Conservation (phyloP, 2,329 filamentous ascomycete genomes). For the Ceratocystis huliohia region DNA sequence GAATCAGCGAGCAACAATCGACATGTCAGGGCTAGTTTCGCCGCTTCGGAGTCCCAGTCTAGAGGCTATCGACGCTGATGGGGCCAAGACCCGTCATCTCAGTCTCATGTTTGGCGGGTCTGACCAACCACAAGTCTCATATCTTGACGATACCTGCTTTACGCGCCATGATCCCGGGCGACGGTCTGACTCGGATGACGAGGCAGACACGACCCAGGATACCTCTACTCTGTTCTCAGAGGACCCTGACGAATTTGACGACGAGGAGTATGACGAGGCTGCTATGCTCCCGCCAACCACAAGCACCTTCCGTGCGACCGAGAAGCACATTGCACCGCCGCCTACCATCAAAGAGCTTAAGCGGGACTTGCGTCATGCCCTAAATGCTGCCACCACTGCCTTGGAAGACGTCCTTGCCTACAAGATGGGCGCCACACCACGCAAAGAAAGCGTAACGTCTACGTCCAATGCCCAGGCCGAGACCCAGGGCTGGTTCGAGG, state of each 20-base stretch:
- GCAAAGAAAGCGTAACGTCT: slow-evolving; percentile 25
- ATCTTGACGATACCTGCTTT: slow-evolving; percentile 2
- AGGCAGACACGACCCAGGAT: slow-evolving; percentile 9
- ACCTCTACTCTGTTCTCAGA: slow-evolving; percentile 19
- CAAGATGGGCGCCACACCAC: slow-evolving; percentile 22
- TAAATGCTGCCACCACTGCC: slow-evolving; percentile 57
- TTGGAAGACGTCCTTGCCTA: slow-evolving; percentile 43
- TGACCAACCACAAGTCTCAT: slow-evolving; percentile 33
- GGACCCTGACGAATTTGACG: slow-evolving; percentile 28
- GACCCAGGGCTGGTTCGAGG: slow-evolving; percentile 56
- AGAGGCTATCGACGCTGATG: slow-evolving; percentile 34
- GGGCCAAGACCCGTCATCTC: slow-evolving; percentile 32
- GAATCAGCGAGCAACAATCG: slow-evolving; percentile 44
- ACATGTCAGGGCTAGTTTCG: slow-evolving; percentile 41
- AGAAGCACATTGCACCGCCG: slow-evolving; percentile 68
- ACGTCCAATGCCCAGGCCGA: slow-evolving; percentile 32
- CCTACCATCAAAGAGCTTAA: slow-evolving; percentile 73
- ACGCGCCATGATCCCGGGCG: not conserved
- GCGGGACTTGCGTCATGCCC: slow-evolving; percentile 47
- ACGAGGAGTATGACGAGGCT: slow-evolving; percentile 52
- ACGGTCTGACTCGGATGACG: slow-evolving; percentile 24
- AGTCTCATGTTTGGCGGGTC: slow-evolving; percentile 20
- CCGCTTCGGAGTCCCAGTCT: slow-evolving; percentile 23
- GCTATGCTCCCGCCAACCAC: slow-evolving; percentile 91
- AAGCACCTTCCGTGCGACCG: slow-evolving; percentile 83